Evolutionary conservation across 202 grass and related monocot genomes (phyloP).

Genomic region (Bolboschoenoplectus hybrid): DNA sequence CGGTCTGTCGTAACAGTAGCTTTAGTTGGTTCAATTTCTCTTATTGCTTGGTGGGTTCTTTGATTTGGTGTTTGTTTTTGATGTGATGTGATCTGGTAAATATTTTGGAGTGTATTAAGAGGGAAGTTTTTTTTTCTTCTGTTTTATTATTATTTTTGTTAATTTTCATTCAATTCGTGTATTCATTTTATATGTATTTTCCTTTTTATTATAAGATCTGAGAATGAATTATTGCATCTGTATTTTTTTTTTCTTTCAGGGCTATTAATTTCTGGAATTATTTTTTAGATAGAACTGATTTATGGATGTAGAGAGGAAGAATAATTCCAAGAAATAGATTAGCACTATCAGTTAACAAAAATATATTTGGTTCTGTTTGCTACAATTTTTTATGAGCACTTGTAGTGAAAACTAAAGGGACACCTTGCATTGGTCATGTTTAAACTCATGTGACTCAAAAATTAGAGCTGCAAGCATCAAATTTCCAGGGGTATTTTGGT

Average conservation of each 20-base stretch:
- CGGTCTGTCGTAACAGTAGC: slow-evolving; percentile 36
- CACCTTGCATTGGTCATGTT: no score
- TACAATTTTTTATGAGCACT: no score
- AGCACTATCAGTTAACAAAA: no score
- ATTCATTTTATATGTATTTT: slow-evolving; percentile 33
- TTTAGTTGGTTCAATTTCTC: slow-evolving; percentile 35
- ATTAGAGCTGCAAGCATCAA: no score
- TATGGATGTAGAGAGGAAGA: no score
- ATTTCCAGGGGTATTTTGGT: no score
- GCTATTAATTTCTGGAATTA: no score
- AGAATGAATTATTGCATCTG: background rate
- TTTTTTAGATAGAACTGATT: no score
- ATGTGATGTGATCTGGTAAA: slow-evolving; percentile 31
- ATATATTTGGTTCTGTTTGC: no score
- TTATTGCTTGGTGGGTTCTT: slow-evolving; percentile 47
- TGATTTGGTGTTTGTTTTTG: slow-evolving; percentile 19
- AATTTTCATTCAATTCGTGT: slow-evolving; percentile 25
- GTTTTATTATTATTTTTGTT: background rate
- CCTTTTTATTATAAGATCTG: background rate
- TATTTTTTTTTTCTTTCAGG: background rate
- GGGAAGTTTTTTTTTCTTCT: background rate
- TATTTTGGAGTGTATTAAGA: slow-evolving; percentile 20
- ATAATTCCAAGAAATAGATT: no score
- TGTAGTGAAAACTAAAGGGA: no score
- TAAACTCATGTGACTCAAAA: no score